A percentile compares a stretch with the other conserved stretches of the same genome.
Evolutionary conservation across 148 eudicot species (phyloP).

Genomic region (Vaccinium vitisidaea): DNA sequence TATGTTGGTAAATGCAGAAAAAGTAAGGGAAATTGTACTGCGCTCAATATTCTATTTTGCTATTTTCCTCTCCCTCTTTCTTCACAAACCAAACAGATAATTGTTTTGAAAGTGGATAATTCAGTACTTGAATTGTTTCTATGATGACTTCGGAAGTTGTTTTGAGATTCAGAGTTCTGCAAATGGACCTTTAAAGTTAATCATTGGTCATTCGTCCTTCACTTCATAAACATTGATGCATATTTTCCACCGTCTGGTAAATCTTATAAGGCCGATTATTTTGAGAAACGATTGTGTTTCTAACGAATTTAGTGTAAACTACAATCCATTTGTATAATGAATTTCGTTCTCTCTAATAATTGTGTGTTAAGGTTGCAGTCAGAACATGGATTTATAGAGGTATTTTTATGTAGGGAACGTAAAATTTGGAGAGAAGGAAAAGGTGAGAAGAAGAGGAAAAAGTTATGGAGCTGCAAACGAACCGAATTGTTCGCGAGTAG

Average conservation of each 20-base stretch:
- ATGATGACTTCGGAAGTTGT: neutral
- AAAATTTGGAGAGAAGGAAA: neutral
- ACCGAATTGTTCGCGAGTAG: too few species aligned
- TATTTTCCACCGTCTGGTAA: too few species aligned
- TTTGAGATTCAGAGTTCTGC: neutral
- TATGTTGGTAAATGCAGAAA: neutral
- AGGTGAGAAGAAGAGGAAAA: neutral
- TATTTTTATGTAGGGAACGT: neutral
- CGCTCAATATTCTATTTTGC: neutral
- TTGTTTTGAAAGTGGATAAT: neutral
- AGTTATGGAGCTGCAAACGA: too few species aligned
- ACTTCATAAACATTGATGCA: too few species aligned
- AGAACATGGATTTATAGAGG: neutral
- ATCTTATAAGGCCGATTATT: neutral
- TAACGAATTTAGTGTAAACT: neutral
- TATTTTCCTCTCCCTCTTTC: neutral
- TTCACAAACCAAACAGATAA: neutral
- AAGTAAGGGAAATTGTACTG: neutral
- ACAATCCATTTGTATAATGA: neutral
- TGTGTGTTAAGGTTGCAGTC: neutral
- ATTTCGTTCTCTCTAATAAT: neutral
- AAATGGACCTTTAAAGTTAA: neutral
- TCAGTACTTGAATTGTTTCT: slow-evolving; percentile 1
- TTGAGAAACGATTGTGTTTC: neutral
- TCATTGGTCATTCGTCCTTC: neutral